Evolutionary conservation across 345 rosid species (phyloP).

Genomic region (Capsella bursapastoris): DNA sequence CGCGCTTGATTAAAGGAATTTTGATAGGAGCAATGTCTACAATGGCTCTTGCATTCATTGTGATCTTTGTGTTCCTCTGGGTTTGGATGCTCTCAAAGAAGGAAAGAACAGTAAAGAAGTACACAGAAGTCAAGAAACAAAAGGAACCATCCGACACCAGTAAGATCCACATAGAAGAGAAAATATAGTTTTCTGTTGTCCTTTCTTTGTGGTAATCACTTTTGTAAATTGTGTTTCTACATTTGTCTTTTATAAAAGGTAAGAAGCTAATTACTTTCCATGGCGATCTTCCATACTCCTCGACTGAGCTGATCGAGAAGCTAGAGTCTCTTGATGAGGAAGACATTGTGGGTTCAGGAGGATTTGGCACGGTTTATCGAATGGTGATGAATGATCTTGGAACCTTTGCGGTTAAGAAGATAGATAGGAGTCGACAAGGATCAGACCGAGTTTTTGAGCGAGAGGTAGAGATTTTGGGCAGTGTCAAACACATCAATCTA

Average conservation of each 20-base stretch:
- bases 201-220: not conserved
- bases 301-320: slow-evolving; percentile 87
- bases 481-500: slow-evolving; percentile 93
- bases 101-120: slow-evolving; percentile 86
- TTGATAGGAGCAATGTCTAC: slow-evolving; percentile 84
- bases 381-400: slow-evolving; percentile 99
- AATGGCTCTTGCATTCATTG: slow-evolving; percentile 67
- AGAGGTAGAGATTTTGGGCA: slow-evolving; percentile 91
- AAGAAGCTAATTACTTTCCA: slow-evolving; percentile 92
- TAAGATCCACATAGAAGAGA: not conserved
- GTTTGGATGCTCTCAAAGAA: slow-evolving; percentile 78
- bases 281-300: slow-evolving; percentile 92
- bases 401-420: slow-evolving; percentile 93
- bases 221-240: not conserved
- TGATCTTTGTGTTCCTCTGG: slow-evolving; percentile 78
- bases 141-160: slow-evolving; percentile 64
- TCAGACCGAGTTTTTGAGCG: slow-evolving; percentile 93
- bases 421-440: slow-evolving; percentile 86
- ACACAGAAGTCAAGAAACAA: slow-evolving; percentile 93
- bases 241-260: slow-evolving; percentile 44
- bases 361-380: slow-evolving; percentile 93
- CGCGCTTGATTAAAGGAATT: slow-evolving; percentile 83
- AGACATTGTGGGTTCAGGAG: slow-evolving; percentile 95
- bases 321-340: slow-evolving; percentile 92
- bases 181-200: not conserved